Evolutionary conservation across 2,329 filamentous ascomycete genomes (phyloP), one percentile per base, ranked within the genome.

Genomic region (Aspergillus persii): DNA sequence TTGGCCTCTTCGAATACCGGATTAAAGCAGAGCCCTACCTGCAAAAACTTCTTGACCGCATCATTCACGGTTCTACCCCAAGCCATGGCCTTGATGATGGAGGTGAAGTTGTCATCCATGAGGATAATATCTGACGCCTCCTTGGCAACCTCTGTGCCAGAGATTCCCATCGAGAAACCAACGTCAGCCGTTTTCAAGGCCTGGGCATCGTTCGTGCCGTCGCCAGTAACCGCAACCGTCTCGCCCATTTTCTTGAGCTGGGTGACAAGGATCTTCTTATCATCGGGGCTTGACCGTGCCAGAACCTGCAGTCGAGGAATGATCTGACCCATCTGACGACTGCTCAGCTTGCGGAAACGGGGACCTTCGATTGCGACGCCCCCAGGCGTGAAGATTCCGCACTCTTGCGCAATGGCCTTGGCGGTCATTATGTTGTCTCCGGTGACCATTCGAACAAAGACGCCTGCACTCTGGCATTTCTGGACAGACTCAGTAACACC

Each of bases 101-200:
- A 92, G 30, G 87, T 84, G 75, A 94, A 94, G 77, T 93, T 93
- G 76, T 94, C 90, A 71, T 93, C 90, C 90, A 93, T 92, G 12
- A 94, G 81, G 67, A 94, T 92, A 61, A 94, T 94, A 41, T 89
- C 89, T 7, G 90, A 93, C 1, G 90, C 90, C 75, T 94, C 90
- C 76, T 93, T 93, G 50, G 90, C 90, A 44, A 94, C 90, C 73
- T 93, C 90, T 0, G 90, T 93, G 61, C 90, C 90, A 12, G 90
- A 84, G 55, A 93, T 91, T 65, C 90, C 90, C 90, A 94, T 94
- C 18, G 90, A 91, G 76, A 94, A 93, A 29, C 90, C 90, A 52
- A 94, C 88, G 69, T 94, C 90, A 6, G 90, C 90, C 68, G 88
- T 88, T 76, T 91, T 92, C 52, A 94, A 81, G 53, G 90, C 90